phyloP scores from a whole-genome alignment of 139 green algal genomes.

The Pseudopediastrum boryanum region DNA sequence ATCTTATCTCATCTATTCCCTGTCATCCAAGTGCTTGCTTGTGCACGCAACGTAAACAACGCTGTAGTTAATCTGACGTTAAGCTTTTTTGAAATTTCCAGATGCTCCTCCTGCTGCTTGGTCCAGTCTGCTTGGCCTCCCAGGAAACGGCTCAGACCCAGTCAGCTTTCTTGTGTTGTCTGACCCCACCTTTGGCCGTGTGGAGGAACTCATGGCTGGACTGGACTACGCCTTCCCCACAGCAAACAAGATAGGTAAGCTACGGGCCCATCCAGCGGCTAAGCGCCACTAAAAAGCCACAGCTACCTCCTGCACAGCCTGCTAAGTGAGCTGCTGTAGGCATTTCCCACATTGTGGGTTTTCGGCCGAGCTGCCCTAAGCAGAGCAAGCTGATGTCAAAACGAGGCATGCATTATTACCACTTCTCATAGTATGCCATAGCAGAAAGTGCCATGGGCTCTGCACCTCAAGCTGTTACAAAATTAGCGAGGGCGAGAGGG shows the following conservation, averaged over 20 bases:
- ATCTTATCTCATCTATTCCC: neutral
- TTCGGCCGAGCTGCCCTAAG: no score
- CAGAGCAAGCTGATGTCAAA: no score
- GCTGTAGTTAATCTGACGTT: neutral
- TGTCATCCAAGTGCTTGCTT: neutral
- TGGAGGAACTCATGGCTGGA: conserved; percentile 49
- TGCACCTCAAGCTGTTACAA: no score
- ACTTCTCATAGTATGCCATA: no score
- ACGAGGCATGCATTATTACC: no score
- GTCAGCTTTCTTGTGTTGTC: conserved; percentile 46
- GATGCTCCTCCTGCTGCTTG: conserved; percentile 48
- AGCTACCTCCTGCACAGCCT: no score
- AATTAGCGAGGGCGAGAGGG: no score
- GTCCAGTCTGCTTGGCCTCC: conserved; percentile 43
- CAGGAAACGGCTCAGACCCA: conserved; percentile 7
- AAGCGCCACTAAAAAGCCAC: no score
- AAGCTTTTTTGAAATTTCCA: neutral
- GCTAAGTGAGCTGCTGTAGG: no score
- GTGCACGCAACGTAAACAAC: neutral
- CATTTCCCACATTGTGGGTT: no score
- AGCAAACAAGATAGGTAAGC: conserved; percentile 49
- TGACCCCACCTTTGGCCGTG: conserved; percentile 45
- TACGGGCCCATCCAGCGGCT: no score
- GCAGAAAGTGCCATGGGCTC: no score
- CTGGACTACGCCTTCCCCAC: conserved; percentile 56